Base-by-base conservation (phyloP, 2,329 filamentous ascomycete genomes). In the Daldinia sp. region DNA sequence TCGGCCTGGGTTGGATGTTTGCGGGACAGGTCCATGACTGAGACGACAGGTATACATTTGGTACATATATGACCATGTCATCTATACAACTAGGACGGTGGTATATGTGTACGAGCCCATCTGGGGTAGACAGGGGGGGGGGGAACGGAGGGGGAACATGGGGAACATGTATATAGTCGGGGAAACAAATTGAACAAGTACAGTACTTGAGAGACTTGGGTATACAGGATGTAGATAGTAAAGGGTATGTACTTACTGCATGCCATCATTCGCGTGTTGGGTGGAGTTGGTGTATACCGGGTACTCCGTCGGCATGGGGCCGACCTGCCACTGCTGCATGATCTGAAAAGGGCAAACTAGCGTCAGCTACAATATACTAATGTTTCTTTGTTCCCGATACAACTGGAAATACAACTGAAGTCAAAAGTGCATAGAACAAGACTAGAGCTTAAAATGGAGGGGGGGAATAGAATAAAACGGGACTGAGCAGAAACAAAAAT, bases 321-420 rank as follows among this genome's bases (percentile, higher is more conserved):
- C 83, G 76, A 86, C 82, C 77, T 85, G 82, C 84, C 84, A 86
- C 78, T 85, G 83, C 79, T 86, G 82, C 84, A 86, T 86, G 78
- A 77, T 82, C 83, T 85, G 73, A 64, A 68, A 66, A 66, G 55
- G 66, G 66, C 55, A 72, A 72, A 72, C 68, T 71, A 72, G 70
- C 63, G 72, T 76, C 61, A 75, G 73, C 66, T 71, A 71, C 49
- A 64, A 48, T 41, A 63, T 59, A 60, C 57, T 30, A 62, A 61
- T 13, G 51, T 57, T 30, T 59, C 55, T 64, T 45, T 61, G 58
- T 59, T 58, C 58, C 52, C 48, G 41, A 62, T 62, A 63, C 57
- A 61, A 59, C 58, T 56, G 11, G 30, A 13, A 34, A 56, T n/a
- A n/a, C n/a, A n/a, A n/a, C n/a, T n/a, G n/a, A 51, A 59, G 39